These are phyloP conservation scores for Nicotiana otophora DNA, from an alignment of 257 asterid genomes.

Conservation along the genomic window DNA sequence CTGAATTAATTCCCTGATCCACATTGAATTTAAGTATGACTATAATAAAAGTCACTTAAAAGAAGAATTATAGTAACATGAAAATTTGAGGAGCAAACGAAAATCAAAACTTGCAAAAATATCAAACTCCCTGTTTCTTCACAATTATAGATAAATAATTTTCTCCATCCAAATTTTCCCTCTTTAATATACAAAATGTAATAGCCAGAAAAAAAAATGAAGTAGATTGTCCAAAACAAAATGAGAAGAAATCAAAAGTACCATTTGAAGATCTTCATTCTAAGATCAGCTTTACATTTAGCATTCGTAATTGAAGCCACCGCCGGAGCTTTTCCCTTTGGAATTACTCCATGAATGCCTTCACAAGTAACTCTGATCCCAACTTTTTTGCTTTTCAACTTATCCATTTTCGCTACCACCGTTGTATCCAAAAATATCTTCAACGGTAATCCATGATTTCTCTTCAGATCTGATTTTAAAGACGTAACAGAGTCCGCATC, in stretches of 20 bases:
- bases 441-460: conserved; percentile 51
- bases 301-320: conserved; percentile 2
- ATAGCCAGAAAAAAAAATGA: no score
- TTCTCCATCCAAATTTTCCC: neutral
- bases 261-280: conserved; percentile 8
- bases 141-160: neutral
- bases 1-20: no score
- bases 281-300: conserved; percentile 3
- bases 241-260: neutral
- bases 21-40: no score
- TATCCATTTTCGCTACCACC: conserved; percentile 59
- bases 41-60: no score
- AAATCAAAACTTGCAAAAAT: neutral
- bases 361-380: conserved; percentile 75
- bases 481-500: conserved; percentile 46
- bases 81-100: neutral
- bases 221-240: no score
- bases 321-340: neutral
- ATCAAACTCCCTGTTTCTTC: neutral
- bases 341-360: conserved; percentile 62
- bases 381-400: conserved; percentile 52
- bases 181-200: neutral
- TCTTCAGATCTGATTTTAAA: conserved; percentile 56
- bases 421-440: conserved; percentile 58
- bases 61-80: neutral